Base-by-base conservation (phyloP, 768 basidiomycete species). In the Pulveroboletus sp. region DNA sequence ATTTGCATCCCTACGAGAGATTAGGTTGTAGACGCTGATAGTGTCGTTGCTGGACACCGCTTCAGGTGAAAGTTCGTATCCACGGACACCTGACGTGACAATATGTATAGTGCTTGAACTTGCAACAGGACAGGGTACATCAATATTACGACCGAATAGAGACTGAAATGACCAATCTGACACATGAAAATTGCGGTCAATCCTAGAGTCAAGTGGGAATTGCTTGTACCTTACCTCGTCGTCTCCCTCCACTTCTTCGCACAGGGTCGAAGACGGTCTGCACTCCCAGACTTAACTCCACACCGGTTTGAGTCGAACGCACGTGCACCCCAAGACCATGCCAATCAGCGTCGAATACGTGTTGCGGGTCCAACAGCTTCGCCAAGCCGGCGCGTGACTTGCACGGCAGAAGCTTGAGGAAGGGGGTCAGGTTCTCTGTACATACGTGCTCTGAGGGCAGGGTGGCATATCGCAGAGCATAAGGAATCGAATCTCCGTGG, bases 391-490 rank as follows among this genome's bases (percentile, higher is more conserved):
- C 91, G 17, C 77, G 72, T 6, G 89, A 83, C 62, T 96, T 91
- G 74, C 95, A 98, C 0, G 96, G 96, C 1, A 98, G 73, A 9
- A 97, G 81, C 64, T 95, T 93, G 50, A 97, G 76, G 71, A 98
- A 96, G 0, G 96, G 95, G 0, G 95, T 97, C 8, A 98, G 73
- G 61, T 97, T 97, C 64, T 98, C 96, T 5, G 95, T 98, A 64
- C 95, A 99, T n/a, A 97, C 88, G 57, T 84, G 76, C 63, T 94
- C 90, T 4, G 84, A 89, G 7, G 88, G 86, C 17, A 87, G 77
- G 8, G 81, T 80, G 2, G 87, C 89, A 58, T 93, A 85, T 51
- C 84, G 82, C 24, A 92, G 74, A 39, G 75, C 71, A 50, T 87
- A 78, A 13, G 73, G 69, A 9, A 65, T 55, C 27, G 72, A 37